Evolutionary conservation across 129 eudicot species (phyloP), one percentile per base, ranked within the genome.

Genomic region (Oenanthe sinensis): DNA sequence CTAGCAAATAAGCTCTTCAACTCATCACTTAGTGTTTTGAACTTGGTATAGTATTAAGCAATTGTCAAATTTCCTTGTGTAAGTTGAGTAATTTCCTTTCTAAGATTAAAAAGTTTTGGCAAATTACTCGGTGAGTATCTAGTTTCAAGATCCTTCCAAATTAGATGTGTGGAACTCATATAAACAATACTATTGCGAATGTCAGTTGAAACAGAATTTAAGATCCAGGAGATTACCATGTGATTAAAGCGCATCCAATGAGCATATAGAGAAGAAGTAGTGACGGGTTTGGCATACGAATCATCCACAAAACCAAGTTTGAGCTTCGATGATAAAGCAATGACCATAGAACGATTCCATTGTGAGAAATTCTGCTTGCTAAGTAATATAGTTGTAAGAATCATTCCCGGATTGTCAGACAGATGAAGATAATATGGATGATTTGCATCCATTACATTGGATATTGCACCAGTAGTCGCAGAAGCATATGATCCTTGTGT

Each of bases 271-370:
- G 33, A 12, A 7, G 68, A n/a, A 1, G 0, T 60, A 0, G 14
- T 4, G 0, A 13, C 14, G 0, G 68, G 68, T 5, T 7, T 8
- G 0, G 1, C 0, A 16, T 10, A 22, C 0, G 30, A 6, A 1
- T 36, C 68, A 24, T 60, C 68, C 0, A 60, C 68, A 24, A 60
- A 60, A 8, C 68, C 68, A 0, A 60, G 10, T 11, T 60, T 60
- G 0, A 60, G 33, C 68, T 60, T 60, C 0, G 68, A n/a, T 0
- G 36, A n/a, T 8, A 60, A 22, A 0, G 68, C 33, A 60, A 60
- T 60, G 0, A 0, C 2, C 68, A 60, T 60, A 0, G 68, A 60
- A 0, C 36, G 33, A 7, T 13, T 60, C 68, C 33, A 60, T n/a
- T 60, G 68, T 16, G 28, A 22, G 68, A 0, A 60, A 2, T 60